Base-by-base conservation (phyloP, 768 basidiomycete species). In the Psilocybe cubensis region DNA sequence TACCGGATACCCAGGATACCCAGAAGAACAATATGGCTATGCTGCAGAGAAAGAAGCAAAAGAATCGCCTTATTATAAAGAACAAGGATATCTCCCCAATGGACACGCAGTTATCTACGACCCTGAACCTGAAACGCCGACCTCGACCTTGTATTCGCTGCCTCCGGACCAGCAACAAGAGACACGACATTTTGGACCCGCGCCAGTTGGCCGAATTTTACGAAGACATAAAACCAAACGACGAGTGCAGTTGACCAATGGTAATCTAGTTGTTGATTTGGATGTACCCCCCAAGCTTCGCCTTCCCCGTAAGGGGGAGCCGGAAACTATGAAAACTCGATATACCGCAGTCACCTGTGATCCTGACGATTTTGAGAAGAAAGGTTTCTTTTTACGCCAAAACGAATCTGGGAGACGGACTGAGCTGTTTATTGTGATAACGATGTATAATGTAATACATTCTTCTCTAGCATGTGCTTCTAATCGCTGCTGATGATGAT, bases 291-390 rank as follows among this genome's bases (percentile, higher is more conserved):
- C 91, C 3, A 89, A 89, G 65, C 78, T 98, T 38, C 84, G 94
- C 18, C 72, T 97, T 57, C 88, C 91, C 27, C 72, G 90, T 65
- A 72, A 81, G 44, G 84, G 88, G 56, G 83, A 88, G 63, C 79
- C 84, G 43, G 92, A 95, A 72, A 91, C 88, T 68, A 85, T 77
- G 63, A 81, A 84, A 67, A 84, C 87, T 21, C 79, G 91, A 57
- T 94, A 89, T 70, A 94, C 95, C 4, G 94, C 93, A 0, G 90
- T 96, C 4, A 97, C 94, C 9, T 94, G 94, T 70, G 94, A 95
- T 68, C 95, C 96, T 1, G 92, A 98, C 68, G 89, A 96, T 29
- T 97, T 96, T 68, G 87, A 91, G 72, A 83, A 80, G 68, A 85
- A 85, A 45, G 88, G 91, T 10, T 96, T 92, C 71, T 91, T 88